Conservation (phyloP, 208 protist species). For the Crithidia expoeki region DNA sequence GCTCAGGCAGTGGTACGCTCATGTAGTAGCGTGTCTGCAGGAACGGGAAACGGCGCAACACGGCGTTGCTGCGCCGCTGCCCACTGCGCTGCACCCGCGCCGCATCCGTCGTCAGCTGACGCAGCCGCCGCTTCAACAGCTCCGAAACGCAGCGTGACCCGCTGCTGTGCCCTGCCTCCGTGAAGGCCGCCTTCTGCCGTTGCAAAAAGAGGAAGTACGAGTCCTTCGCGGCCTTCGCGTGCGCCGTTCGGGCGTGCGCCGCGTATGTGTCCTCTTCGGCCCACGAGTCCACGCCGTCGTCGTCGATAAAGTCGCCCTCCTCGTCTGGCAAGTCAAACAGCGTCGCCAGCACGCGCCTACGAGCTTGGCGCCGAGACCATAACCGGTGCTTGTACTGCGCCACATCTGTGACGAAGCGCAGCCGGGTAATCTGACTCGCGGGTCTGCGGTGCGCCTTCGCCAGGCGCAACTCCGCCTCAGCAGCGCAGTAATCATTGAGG, state of each 20-base stretch:
- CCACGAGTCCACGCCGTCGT: slow-evolving; percentile 14
- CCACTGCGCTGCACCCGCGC: slow-evolving; percentile 25
- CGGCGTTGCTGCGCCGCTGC: slow-evolving; percentile 31
- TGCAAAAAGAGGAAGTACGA: slow-evolving; percentile 62
- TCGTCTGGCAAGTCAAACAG: slow-evolving; percentile 35
- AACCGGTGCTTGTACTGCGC: slow-evolving; percentile 53
- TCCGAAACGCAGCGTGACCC: slow-evolving; percentile 39
- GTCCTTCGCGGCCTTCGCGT: slow-evolving; percentile 31
- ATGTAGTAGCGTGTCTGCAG: slow-evolving; percentile 27
- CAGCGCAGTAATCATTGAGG: slow-evolving; percentile 45
- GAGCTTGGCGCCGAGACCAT: slow-evolving; percentile 46
- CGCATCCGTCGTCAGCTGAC: slow-evolving; percentile 46
- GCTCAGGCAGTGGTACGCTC: slow-evolving; percentile 27
- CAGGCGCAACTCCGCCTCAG: slow-evolving; percentile 51
- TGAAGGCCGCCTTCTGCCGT: slow-evolving; percentile 31
- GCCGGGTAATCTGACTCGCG: slow-evolving; percentile 19
- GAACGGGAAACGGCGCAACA: slow-evolving; percentile 54
- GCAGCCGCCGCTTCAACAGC: slow-evolving; percentile 46
- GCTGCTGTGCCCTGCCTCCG: slow-evolving; percentile 17
- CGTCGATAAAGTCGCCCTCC: slow-evolving; percentile 20
- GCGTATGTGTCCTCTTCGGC: slow-evolving; percentile 28
- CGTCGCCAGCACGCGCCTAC: slow-evolving; percentile 34
- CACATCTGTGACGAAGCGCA: slow-evolving; percentile 35
- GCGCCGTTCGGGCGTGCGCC: slow-evolving; percentile 24
- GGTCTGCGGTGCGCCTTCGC: slow-evolving; percentile 30